phyloP scores from a whole-genome alignment of 177 flowering plant species.

The Vitis hybrid region DNA sequence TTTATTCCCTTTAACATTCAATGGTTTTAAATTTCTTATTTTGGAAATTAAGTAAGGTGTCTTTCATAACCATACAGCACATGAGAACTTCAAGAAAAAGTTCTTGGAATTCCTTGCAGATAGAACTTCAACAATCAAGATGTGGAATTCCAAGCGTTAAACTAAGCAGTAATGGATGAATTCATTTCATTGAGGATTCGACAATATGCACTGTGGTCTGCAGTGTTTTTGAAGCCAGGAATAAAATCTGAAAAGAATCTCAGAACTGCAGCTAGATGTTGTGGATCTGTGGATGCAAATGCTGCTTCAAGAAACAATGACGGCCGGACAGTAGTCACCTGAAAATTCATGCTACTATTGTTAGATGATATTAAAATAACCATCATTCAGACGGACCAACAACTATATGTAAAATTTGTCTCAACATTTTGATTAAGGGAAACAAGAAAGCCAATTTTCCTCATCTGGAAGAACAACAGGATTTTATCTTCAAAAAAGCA shows the following conservation, averaged over 20 bases:
- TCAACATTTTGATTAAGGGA: not conserved
- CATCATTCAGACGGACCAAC: not conserved
- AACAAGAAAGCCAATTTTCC: not conserved
- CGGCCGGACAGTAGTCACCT: slow-evolving; percentile 79
- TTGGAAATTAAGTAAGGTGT: too few relatives aligned
- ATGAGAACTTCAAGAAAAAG: too few relatives aligned
- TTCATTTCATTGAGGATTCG: slow-evolving; percentile 54
- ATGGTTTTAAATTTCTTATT: too few relatives aligned
- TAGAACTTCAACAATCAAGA: too few relatives aligned
- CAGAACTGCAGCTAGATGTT: slow-evolving; percentile 79
- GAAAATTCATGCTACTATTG: slow-evolving; percentile 18
- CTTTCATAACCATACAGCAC: too few relatives aligned
- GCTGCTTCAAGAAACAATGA: slow-evolving; percentile 92
- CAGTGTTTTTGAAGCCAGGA: slow-evolving; percentile 69
- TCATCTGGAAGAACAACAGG: not conserved
- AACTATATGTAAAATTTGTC: not conserved
- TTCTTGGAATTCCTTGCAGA: too few relatives aligned
- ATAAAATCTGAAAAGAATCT: slow-evolving; percentile 81
- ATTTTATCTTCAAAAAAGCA: not conserved
- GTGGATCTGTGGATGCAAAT: slow-evolving; percentile 65
- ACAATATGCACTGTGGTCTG: slow-evolving; percentile 56
- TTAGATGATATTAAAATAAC: not conserved
- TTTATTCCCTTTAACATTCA: too few relatives aligned
- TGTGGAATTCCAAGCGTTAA: too few relatives aligned
- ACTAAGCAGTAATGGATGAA: slow-evolving; percentile 29